phyloP scores from a whole-genome alignment of 78 protist species.

The Dictyostelium discoideum region dicty_2.7 NC_007091.3:413501-414000 shows the following conservation, averaged over 20 bases:
- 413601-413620: constrained; percentile 21
- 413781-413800: constrained; percentile 87
- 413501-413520: constrained; percentile 7
- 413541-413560: constrained; percentile 75
- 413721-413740: constrained; percentile 54
- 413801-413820: constrained; percentile 89
- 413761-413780: constrained; percentile 89
- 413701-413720: constrained; percentile 59
- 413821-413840: constrained; percentile 60
- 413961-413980: constrained; percentile 88
- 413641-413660: background rate
- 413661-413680: background rate
- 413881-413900: constrained; percentile 87
- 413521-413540: constrained; percentile 65
- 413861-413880: constrained; percentile 91
- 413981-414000: constrained; percentile 90
- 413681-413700: constrained; percentile 25
- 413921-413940: constrained; percentile 88
- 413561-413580: constrained; percentile 64
- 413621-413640: constrained; percentile 17
- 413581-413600: constrained; percentile 74
- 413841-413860: constrained; percentile 88
- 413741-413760: constrained; percentile 87
- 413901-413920: constrained; percentile 88
- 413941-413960: constrained; percentile 92